Percentiles rank a stretch among this genome's conserved stretches.
Evolutionary conservation across 805 yeast species (phyloP).

Genomic region (Ogataea degrootiae): DNA sequence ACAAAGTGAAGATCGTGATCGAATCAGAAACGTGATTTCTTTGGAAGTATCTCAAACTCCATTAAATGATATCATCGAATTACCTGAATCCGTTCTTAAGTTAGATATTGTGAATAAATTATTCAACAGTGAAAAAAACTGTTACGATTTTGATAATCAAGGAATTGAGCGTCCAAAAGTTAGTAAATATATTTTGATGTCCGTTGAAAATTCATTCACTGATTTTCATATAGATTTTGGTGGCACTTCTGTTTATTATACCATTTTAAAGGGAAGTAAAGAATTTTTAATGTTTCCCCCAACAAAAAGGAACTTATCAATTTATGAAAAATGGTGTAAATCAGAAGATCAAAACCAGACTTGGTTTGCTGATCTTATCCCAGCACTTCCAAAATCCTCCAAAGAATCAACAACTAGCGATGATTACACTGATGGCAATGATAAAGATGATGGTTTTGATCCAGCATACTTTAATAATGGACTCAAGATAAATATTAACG

Average conservation of each 20-base stretch:
- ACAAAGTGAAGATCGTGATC: conserved; percentile 43
- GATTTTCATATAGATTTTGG: conserved; percentile 93
- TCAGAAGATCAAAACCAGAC: conserved; percentile 54
- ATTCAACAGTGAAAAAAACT: conserved; percentile 38
- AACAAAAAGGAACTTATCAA: conserved; percentile 51
- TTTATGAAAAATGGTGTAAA: conserved; percentile 70
- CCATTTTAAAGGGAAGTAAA: conserved; percentile 71
- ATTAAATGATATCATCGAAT: conserved; percentile 41
- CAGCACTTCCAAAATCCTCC: conserved; percentile 12
- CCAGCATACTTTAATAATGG: conserved; percentile 33
- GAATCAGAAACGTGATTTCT: conserved; percentile 76
- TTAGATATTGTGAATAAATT: conserved; percentile 66
- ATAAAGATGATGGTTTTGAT: conserved; percentile 6
- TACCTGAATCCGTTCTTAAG: conserved; percentile 64
- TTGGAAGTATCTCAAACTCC: conserved; percentile 65
- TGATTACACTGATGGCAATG: background rate
- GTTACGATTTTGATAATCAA: conserved; percentile 10
- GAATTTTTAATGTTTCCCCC: conserved; percentile 80
- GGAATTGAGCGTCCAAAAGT: conserved; percentile 46
- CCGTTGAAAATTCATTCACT: conserved; percentile 73
- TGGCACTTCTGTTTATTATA: conserved; percentile 88
- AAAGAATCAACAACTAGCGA: conserved; percentile 2
- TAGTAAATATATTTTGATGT: conserved; percentile 79
- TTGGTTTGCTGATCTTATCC: conserved; percentile 58
- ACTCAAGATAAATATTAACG: conserved; percentile 27